A percentile compares a stretch with the other conserved stretches of the same genome.
phyloP scores from a whole-genome alignment of 2,329 filamentous ascomycete genomes.

The Cordyceps tenuipes region DNA sequence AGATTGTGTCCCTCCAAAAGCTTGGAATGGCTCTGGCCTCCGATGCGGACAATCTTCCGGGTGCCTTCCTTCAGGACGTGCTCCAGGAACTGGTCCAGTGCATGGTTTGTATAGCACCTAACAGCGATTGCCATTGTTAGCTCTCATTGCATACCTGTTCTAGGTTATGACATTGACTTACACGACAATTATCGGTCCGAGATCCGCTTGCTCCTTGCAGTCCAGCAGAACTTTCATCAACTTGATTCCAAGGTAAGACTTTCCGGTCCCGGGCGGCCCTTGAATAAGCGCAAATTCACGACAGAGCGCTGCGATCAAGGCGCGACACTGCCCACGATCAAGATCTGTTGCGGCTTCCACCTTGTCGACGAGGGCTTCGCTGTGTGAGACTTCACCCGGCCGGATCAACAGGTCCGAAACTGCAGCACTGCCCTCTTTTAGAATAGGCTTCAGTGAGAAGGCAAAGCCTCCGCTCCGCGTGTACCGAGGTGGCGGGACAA shows the following conservation, averaged over 20 bases:
- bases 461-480: background rate
- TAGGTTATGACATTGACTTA: slow-evolving; percentile 4
- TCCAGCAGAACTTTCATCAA: slow-evolving; percentile 45
- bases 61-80: slow-evolving; percentile 41
- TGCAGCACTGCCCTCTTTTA: background rate
- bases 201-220: slow-evolving; percentile 27
- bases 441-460: slow-evolving; percentile 3
- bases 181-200: slow-evolving; percentile 38
- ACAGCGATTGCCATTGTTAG: too few relatives aligned
- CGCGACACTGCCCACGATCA: slow-evolving; percentile 42
- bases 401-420: background rate
- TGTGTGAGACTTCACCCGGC: background rate
- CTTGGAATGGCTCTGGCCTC: slow-evolving; percentile 21
- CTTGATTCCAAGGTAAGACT: slow-evolving; percentile 51
- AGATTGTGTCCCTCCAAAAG: slow-evolving; percentile 2
- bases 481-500: slow-evolving; percentile 6
- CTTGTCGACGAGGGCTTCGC: background rate
- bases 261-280: slow-evolving; percentile 62
- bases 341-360: slow-evolving; percentile 31
- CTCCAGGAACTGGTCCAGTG: slow-evolving; percentile 47
- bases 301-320: slow-evolving; percentile 44
- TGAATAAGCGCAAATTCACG: slow-evolving; percentile 53
- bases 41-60: slow-evolving; percentile 49
- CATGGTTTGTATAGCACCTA: slow-evolving; percentile 34
- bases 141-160: too few relatives aligned